Conservation (phyloP, 768 basidiomycete species). For the Trametes coccinea region DNA sequence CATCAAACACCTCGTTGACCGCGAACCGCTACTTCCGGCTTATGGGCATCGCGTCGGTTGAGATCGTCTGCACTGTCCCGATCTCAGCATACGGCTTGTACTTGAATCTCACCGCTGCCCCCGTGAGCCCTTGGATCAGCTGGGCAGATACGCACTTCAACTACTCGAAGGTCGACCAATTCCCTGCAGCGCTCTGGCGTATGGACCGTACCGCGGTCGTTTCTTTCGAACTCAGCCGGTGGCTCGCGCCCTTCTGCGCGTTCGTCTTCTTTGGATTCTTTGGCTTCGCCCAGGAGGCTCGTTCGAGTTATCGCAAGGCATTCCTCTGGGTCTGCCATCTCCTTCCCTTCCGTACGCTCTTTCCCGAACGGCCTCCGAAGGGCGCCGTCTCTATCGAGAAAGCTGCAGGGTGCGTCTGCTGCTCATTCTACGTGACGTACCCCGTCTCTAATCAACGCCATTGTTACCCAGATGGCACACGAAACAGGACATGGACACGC, state of each 20-base stretch:
- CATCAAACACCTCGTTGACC: conserved; percentile 25
- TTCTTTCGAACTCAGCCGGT: conserved; percentile 41
- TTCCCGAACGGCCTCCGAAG: not conserved
- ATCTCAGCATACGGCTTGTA: conserved; percentile 41
- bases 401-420: not conserved
- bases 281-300: conserved; percentile 49
- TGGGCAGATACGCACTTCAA: conserved; percentile 53
- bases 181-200: conserved; percentile 44
- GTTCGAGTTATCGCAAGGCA: conserved; percentile 33
- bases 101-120: conserved; percentile 30
- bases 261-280: conserved; percentile 51
- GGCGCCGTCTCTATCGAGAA: not conserved
- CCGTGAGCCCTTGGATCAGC: conserved; percentile 44
- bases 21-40: conserved; percentile 56
- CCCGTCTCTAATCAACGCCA: not conserved
- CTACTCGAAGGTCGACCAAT: conserved; percentile 42
- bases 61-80: conserved; percentile 43
- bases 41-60: conserved; percentile 48
- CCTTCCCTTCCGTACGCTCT: not conserved
- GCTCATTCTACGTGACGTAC: not conserved
- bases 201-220: conserved; percentile 9
- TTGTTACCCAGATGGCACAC: not conserved
- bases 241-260: conserved; percentile 38
- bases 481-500: not conserved
- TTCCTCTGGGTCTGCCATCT: conserved; percentile 11